These are phyloP conservation scores for Lactifluus rugatus DNA, from an alignment of 768 basidiomycete genomes.

Conservation along the genomic window DNA sequence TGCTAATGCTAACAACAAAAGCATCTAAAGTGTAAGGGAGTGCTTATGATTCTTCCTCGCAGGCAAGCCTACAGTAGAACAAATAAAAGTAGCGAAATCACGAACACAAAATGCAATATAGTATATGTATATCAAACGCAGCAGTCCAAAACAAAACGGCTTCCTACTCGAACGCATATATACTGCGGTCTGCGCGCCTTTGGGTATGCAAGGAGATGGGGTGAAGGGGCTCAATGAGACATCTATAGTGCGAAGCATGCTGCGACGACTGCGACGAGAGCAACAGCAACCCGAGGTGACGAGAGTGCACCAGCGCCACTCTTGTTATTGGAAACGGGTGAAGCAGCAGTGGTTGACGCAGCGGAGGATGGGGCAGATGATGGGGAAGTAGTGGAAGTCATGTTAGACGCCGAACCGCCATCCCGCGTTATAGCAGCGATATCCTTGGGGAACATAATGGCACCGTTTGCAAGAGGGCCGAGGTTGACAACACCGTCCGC, in stretches of 20 bases:
- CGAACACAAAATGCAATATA: conserved; percentile 10
- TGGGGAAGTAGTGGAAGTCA: conserved; percentile 21
- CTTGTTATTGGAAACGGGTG: conserved; percentile 23
- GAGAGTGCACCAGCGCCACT: conserved; percentile 38
- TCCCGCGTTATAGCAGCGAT: conserved; percentile 34
- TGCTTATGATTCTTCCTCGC: conserved; percentile 9
- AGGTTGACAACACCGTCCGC: conserved; percentile 45
- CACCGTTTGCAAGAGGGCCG: conserved; percentile 31
- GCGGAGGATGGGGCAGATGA: conserved; percentile 19
- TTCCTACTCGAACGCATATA: conserved; percentile 4
- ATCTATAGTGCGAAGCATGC: conserved; percentile 34
- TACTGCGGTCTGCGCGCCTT: not conserved
- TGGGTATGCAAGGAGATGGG: conserved; percentile 4
- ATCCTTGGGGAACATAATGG: conserved; percentile 54
- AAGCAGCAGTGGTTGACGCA: conserved; percentile 14
- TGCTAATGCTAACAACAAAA: not conserved
- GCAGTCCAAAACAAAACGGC: conserved; percentile 12
- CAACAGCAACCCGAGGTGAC: conserved; percentile 42
- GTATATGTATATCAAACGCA: not conserved
- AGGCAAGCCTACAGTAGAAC: conserved; percentile 8
- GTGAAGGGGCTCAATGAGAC: not conserved
- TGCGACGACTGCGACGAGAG: conserved; percentile 41
- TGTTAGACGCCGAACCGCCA: conserved; percentile 24
- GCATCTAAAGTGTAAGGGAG: not conserved
- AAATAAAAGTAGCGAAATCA: conserved; percentile 1